Evolutionary conservation across 805 yeast species (phyloP), one percentile per base, ranked within the genome.

Genomic region (Wickerhamomyces bisporus): DNA sequence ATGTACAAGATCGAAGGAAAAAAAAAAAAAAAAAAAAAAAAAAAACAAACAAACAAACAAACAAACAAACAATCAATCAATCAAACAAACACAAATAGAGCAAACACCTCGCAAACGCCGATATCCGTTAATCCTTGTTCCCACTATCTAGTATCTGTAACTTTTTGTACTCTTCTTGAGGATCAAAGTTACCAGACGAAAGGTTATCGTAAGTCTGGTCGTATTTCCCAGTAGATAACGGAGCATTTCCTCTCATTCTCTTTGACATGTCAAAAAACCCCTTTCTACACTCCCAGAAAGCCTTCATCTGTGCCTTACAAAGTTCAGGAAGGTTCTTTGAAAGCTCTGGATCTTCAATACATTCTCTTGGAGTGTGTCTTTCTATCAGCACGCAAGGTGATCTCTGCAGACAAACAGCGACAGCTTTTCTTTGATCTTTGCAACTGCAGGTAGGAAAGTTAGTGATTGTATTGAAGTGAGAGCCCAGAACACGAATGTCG

Each of bases 371-470:
- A 2, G 86, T 86, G 61, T 93, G 73, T 47, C 98, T 72, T 44
- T 93, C 86, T 17, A 91, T 73, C 66, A 91, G 71, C 35, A 91
- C 98, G 61, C 98, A 91, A 13, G 98, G 98, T 5, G 97, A 88
- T 55, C 97, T 75, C 60, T 91, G 98, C 34, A 91, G 71, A 59
- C 98, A 91, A 16, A 91, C 80, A 9, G 98, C 98, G 41, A 93
- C 86, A n/a, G 95, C 96, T 51, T 77, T 87, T 54, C 89, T 77
- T 57, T 91, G 94, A 61, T 91, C 98, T 55, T 85, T 82, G 61
- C 98, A 91, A 70, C 96, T 88, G 19, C 12, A 9, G 1, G 13
- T 2, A 7, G 30, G 17, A n/a, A 11, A 21, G 39, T 36, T 35
- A 36, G 41, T 28, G 5, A 7, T 14, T n/a, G n/a, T n/a, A n/a